Base-by-base conservation (phyloP, 805 yeast genomes). In the Yarrowia yakushimensis region DNA sequence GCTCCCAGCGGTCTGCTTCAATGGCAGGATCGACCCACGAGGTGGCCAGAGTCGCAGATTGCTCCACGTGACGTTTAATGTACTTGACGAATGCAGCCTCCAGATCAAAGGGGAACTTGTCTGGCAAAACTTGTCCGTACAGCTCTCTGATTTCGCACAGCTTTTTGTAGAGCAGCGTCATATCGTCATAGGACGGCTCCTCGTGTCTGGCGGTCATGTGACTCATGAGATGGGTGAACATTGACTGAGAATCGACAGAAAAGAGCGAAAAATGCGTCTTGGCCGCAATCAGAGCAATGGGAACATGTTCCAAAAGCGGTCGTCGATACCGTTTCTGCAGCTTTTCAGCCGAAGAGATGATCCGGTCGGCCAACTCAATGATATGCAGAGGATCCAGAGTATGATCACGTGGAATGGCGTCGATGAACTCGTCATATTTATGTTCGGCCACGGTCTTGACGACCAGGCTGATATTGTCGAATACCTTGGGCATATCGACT, bases 271-370 rank as follows among this genome's bases (percentile, higher is more conserved):
- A 61, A 34, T 75, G 76, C 23, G 69, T 65, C 17, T 71, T 67
- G 39, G 73, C 67, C 0, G 74, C 72, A 4, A 74, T 61, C 42
- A 66, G 66, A 13, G 88, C 73, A 34, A 88, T 80, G 46, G 79
- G 72, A 4, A 88, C 71, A 63, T 77, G 77, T 20, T 84, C 90
- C 45, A 88, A 72, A n/a, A 88, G 72, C 0, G 90, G 86, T 42
- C 74, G 75, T 36, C 81, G 82, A 68, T 85, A 88, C 65, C 83
- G 73, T 64, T 82, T 85, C 66, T 85, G 88, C 27, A 87, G 70
- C 18, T 69, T 68, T 62, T 80, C 76, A 17, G 86, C 81, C 31
- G 79, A 78, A 2, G 73, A 72, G 9, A 84, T 77, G 20, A 88
- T 78, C 37, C 71, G 69, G 50, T 84, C 85, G 0, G 86, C 83